phyloP scores from a whole-genome alignment of 2,329 filamentous ascomycete species.

The Xylariaceae sp. region DNA sequence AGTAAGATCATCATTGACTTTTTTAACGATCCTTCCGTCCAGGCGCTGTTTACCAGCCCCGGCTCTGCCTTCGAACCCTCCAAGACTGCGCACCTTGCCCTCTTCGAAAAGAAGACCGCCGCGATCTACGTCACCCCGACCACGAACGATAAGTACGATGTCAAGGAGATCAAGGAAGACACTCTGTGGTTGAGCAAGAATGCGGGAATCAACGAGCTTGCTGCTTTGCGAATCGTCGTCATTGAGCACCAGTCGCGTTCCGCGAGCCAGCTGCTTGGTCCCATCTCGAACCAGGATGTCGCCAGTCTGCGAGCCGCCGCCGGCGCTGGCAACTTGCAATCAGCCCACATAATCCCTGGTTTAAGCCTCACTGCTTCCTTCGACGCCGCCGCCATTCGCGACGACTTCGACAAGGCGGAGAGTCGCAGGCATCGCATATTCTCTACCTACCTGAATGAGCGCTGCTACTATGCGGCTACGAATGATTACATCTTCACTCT shows the following conservation, averaged over 20 bases:
- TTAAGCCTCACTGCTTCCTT: conserved; percentile 42
- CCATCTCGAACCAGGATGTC: conserved; percentile 72
- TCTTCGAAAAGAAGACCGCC: conserved; percentile 79
- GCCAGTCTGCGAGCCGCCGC: conserved; percentile 70
- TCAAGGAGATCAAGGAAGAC: conserved; percentile 78
- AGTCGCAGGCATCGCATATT: conserved; percentile 64
- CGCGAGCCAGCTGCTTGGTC: conserved; percentile 63
- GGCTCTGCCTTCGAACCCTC: conserved; percentile 61
- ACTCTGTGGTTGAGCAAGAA: conserved; percentile 79
- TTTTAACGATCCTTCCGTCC: conserved; percentile 63
- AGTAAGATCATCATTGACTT: conserved; percentile 59
- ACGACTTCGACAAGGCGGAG: conserved; percentile 57
- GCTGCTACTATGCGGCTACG: conserved; percentile 61
- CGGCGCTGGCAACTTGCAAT: conserved; percentile 56
- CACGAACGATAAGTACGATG: conserved; percentile 60
- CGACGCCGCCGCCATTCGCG: conserved; percentile 51
- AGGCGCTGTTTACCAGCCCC: conserved; percentile 63
- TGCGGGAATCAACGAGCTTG: conserved; percentile 71
- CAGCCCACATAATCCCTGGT: conserved; percentile 52
- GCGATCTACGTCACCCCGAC: conserved; percentile 76
- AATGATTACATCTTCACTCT: conserved; percentile 52
- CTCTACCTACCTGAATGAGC: conserved; percentile 65
- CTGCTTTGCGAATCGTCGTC: conserved; percentile 72
- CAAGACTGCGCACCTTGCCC: conserved; percentile 58
- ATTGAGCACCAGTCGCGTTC: conserved; percentile 79